Base-by-base conservation (phyloP, 2,329 filamentous ascomycete species). In the Ceratocystis colombiana region DNA sequence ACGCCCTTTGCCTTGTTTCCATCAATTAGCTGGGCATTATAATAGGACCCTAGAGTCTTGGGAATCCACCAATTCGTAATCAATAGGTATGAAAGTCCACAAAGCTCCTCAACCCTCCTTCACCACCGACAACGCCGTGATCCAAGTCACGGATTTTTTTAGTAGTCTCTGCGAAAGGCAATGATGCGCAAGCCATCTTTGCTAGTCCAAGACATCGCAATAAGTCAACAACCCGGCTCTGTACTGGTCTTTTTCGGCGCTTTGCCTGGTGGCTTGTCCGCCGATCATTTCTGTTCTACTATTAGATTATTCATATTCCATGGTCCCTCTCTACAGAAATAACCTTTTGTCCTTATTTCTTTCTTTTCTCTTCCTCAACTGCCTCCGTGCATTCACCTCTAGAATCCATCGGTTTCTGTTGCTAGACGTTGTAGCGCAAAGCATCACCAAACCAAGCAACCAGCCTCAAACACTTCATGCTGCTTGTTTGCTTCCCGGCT, bases 241-340 rank as follows among this genome's bases (percentile, higher is more conserved):
- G 28, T 37, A 30, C 28, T 59, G 55, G 55, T 37, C 55, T 37
- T 59, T 33, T 37, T 59, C 55, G 55, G 55, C 55, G 55, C 55
- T 59, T 59, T 37, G 55, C 55, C 17, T 59, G 55, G 55, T 59
- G 55, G 55, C 55, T 59, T 59, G 55, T 59, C 55, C 55, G 55
- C 28, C 55, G 55, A 59, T 59, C 55, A 59, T 59, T 37, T 17
- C 55, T 59, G 55, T 59, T 59, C 55, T 59, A 37, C 55, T 37
- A 37, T 33, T 59, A 59, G 25, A 59, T 33, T 59, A 59, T 59
- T 59, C 55, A 59, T 59, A 59, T 30, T 59, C 28, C 55, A 59
- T 59, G 55, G 25, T 8, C 55, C 55, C 55, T 33, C 55, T 37
- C 55, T n/a, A 33, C 30, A 10, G 22, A 15, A 8, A 8, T 37